Base-by-base conservation (phyloP, 371 early-diverging fungal genomes). In the Mucor piriformis region DNA sequence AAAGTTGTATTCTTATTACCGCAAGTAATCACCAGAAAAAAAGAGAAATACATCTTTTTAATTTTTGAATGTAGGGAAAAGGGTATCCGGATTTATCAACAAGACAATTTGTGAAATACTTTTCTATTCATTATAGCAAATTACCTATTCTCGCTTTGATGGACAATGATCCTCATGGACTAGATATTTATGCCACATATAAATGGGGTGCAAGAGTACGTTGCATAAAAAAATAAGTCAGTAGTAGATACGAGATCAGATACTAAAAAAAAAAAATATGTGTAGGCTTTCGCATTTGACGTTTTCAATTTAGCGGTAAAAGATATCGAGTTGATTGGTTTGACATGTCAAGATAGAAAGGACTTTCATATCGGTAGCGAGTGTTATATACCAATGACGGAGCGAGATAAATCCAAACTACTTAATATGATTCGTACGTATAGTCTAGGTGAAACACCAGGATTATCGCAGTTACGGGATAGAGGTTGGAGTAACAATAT, bases 161-260 rank as follows among this genome's bases (percentile, higher is more conserved):
- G 59, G 81, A 81, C 23, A 66, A 67, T 58, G 81, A 81, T 56
- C 77, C 77, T 1, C 69, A 81, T 56, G 81, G 81, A 0, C 50
- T 81, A 15, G 81, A 81, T 46, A 81, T 81, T 15, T 77, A 72
- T 54, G 55, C 72, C n/a, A 70, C 75, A 3, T 81, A 81, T 48
- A 81, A 77, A 58, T 81, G 75, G 72, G 81, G 81, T 11, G 69
- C 74, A 18, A 57, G 57, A 46, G 80, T 76, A 63, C 49, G 49
- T 33, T 18, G 18, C 21, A 32, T 18, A 29, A 29, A 29, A 29
- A 29, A 29, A 29, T n/a, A n/a, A n/a, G n/a, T n/a, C n/a, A n/a
- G n/a, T n/a, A n/a, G n/a, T n/a, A n/a, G n/a, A n/a, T n/a, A n/a
- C n/a, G n/a, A n/a, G n/a, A n/a, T n/a, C n/a, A n/a, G n/a, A n/a